phyloP scores from a whole-genome alignment of 225 moss, liverwort and hornwort species.

The Climacium dendroides region DNA sequence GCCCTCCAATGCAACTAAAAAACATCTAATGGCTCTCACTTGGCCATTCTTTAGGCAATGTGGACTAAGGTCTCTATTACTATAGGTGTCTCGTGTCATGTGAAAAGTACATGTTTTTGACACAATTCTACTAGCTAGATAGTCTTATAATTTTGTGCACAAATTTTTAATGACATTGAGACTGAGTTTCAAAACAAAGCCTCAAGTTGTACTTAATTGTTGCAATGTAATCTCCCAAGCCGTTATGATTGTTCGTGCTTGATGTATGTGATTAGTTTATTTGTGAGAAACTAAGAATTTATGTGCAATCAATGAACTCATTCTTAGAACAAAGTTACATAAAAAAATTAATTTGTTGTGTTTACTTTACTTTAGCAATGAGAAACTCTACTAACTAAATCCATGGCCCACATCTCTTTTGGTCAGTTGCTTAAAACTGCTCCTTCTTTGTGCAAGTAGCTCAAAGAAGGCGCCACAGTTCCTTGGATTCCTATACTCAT shows the following conservation, averaged over 20 bases:
- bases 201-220: not conserved
- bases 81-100: too few relatives aligned
- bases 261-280: not conserved
- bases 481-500: too few relatives aligned
- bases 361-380: not conserved
- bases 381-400: not conserved
- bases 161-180: not conserved
- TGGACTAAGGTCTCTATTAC: too few relatives aligned
- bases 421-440: too few relatives aligned
- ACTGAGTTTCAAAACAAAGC: not conserved
- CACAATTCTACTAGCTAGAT: too few relatives aligned
- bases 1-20: too few relatives aligned
- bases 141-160: not conserved
- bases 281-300: not conserved
- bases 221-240: not conserved
- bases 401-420: too few relatives aligned
- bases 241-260: not conserved
- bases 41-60: too few relatives aligned
- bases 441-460: too few relatives aligned
- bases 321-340: not conserved
- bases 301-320: not conserved
- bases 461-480: too few relatives aligned
- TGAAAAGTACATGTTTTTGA: not conserved
- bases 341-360: not conserved
- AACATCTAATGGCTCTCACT: too few relatives aligned